Base-by-base conservation (phyloP, 371 early-diverging fungal genomes). In the Mucor velutinosus region DNA sequence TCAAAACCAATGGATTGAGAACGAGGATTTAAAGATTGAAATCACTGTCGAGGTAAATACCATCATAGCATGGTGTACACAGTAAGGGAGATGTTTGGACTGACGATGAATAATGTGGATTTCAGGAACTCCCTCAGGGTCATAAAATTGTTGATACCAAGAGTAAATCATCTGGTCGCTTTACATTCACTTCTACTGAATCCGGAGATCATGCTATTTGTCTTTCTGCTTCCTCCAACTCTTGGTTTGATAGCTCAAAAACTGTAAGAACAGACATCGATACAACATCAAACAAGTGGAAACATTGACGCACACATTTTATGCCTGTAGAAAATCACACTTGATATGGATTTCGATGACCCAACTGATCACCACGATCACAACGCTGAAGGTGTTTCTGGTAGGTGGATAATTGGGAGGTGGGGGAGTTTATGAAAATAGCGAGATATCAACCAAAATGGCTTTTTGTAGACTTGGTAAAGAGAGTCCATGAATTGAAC, bases 131-230 rank as follows among this genome's bases (percentile, higher is more conserved):
- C 67, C 86, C 87, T 56, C 72, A 77, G 56, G 80, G 76, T 55
- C 76, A 82, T 71, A 77, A 81, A 30, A 78, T 93, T 33, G 84
- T 93, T 64, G 89, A 91, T 67, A 93, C 93, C 72, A 91, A 91
- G 77, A 86, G 92, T 63, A 72, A 74, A 7, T 72, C 88, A 55
- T 68, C 75, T 65, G 98, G 96, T 58, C 86, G 88, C 67, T 96
- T 97, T 71, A 89, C 90, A 55, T 98, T 97, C 71, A 94, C 97
- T 17, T 89, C 96, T 21, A 83, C 89, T 29, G 93, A 92, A 53
- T 85, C 93, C 23, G 97, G 97, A 49, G 92, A 95, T 72, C 96
- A 98, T 77, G 76, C 87, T 33, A 94, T 98, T 69, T 98, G 98
- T 78, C 75, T 97, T 37, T 81, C 85, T 59, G 80, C 86, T 39